These are phyloP conservation scores for Fereydounia khargensis DNA, from an alignment of 1,284 basidiomycete genomes.

Conservation along the genomic window DNA sequence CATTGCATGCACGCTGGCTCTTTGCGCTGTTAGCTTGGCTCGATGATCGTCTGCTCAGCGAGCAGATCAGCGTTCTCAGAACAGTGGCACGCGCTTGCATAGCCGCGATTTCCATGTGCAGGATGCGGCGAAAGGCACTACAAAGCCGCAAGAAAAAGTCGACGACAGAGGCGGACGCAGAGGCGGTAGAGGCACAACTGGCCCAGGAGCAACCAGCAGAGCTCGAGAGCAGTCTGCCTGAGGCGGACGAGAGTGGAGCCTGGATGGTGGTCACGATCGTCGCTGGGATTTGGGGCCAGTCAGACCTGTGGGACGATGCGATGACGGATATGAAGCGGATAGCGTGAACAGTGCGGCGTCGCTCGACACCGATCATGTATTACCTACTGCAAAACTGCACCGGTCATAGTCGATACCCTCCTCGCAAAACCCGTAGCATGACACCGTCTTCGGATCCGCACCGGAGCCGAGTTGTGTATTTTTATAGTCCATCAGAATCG, in stretches of 20 bases:
- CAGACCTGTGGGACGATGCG: conserved; percentile 78
- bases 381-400: too few species aligned
- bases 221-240: conserved; percentile 6
- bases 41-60: conserved; percentile 70
- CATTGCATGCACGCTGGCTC: conserved; percentile 76
- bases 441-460: too few species aligned
- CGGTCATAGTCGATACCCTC: too few species aligned
- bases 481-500: too few species aligned
- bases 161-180: conserved; percentile 1
- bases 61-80: conserved; percentile 75
- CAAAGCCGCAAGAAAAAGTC: conserved; percentile 1
- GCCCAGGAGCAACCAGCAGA: not conserved
- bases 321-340: conserved; percentile 12
- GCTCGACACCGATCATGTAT: too few species aligned
- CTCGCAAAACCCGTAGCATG: too few species aligned
- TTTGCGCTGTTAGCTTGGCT: conserved; percentile 74
- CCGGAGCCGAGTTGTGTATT: too few species aligned
- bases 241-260: conserved; percentile 65
- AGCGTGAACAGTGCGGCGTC: too few species aligned
- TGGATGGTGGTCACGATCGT: conserved; percentile 79
- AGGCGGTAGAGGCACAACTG: conserved; percentile 3
- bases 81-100: conserved; percentile 74
- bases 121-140: conserved; percentile 23
- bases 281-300: conserved; percentile 77
- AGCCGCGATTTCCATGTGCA: conserved; percentile 60